Evolutionary conservation across 176 grass and related monocot species (phyloP).

Genomic region (Oryza meyeriana): DNA sequence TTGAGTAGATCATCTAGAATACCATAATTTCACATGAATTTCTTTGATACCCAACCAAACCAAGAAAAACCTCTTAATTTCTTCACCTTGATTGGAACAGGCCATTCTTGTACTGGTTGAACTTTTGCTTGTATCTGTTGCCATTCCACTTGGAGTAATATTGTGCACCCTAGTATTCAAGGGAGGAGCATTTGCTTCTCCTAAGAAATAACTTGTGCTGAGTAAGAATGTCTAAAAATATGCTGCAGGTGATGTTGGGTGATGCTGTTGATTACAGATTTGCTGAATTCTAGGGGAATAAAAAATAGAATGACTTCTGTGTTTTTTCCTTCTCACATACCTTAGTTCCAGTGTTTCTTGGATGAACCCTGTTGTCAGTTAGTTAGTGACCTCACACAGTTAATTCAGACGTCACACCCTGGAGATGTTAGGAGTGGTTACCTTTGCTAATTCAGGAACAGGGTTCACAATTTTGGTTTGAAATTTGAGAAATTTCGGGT

Average conservation of each 20-base stretch:
- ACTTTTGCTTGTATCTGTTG: too few relatives aligned
- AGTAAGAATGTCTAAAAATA: neutral
- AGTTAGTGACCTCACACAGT: neutral
- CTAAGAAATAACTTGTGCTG: neutral
- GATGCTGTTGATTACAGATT: neutral
- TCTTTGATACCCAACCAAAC: neutral
- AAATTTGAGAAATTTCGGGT: neutral
- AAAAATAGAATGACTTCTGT: neutral
- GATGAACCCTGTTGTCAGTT: neutral
- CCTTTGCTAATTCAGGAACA: neutral
- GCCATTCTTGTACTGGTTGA: too few relatives aligned
- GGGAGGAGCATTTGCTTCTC: neutral
- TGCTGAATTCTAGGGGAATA: neutral
- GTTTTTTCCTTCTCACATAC: too few relatives aligned
- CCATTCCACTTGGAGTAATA: neutral
- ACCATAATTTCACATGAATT: neutral
- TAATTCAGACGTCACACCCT: neutral
- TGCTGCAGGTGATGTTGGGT: neutral
- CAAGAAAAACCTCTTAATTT: neutral
- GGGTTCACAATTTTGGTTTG: neutral
- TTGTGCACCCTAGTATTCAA: neutral
- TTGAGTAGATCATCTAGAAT: too few relatives aligned
- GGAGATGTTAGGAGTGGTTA: neutral
- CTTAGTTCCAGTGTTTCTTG: neutral
- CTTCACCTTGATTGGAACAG: too few relatives aligned